Evolutionary conservation across 1,139 yeast species (phyloP).

Genomic region (Hansenula lynferdii): DNA sequence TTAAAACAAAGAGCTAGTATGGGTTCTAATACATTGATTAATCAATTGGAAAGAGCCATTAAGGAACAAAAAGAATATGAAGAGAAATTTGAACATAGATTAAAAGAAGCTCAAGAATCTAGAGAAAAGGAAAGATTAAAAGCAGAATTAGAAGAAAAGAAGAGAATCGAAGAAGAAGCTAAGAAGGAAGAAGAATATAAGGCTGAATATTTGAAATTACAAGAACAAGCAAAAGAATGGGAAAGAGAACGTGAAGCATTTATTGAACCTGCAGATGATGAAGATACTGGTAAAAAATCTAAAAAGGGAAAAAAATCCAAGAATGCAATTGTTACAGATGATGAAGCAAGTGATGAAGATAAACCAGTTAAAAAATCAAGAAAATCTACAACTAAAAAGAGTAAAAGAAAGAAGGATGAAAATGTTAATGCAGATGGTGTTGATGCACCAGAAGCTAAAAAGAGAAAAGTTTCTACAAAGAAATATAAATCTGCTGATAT

Average conservation of each 20-base stretch:
- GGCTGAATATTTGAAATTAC: constrained; percentile 65
- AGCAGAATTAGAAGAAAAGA: constrained; percentile 35
- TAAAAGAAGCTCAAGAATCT: constrained; percentile 66
- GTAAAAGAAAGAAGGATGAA: constrained; percentile 17
- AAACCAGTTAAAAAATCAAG: constrained; percentile 21
- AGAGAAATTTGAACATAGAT: constrained; percentile 48
- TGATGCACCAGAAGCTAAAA: constrained; percentile 19
- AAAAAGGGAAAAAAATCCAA: constrained; percentile 18
- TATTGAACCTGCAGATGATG: constrained; percentile 27
- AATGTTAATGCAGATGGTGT: constrained; percentile 18
- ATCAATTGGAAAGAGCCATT: constrained; percentile 64
- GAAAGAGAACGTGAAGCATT: constrained; percentile 50
- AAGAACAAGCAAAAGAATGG: constrained; percentile 83
- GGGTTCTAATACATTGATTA: constrained; percentile 73
- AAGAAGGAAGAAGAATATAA: constrained; percentile 41
- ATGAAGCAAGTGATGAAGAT: constrained; percentile 27
- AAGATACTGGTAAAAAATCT: constrained; percentile 15
- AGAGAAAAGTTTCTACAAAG: constrained; percentile 16
- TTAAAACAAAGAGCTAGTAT: constrained; percentile 79
- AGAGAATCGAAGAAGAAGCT: constrained; percentile 41
- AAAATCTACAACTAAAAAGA: constrained; percentile 7
- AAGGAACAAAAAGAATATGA: constrained; percentile 73
- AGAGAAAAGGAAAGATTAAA: constrained; percentile 55
- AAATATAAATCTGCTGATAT: constrained; percentile 42
- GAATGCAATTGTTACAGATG: constrained; percentile 24